Conservation (phyloP, 2,329 filamentous ascomycete genomes). For the Aspergillus tubingensis region DNA sequence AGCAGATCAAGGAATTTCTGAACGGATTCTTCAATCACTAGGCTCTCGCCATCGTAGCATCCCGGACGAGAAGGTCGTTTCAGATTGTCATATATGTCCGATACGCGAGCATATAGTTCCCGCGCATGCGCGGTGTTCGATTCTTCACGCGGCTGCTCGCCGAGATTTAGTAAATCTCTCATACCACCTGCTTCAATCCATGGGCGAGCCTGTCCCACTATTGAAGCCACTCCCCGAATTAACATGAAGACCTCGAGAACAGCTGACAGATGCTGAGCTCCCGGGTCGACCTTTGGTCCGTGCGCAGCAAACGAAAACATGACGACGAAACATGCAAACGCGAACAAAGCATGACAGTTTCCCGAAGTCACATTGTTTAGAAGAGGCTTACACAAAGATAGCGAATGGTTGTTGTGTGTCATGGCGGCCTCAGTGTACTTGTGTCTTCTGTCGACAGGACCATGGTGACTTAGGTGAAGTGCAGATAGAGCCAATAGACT, state of each 20-base stretch:
- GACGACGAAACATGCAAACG: slow-evolving; percentile 13
- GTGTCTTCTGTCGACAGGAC: background rate
- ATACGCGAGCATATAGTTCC: background rate
- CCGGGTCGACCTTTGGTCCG: background rate
- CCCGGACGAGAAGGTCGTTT: background rate
- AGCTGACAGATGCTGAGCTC: background rate
- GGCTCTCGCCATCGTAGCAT: background rate
- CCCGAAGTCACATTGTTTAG: slow-evolving; percentile 10
- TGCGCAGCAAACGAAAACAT: slow-evolving; percentile 13
- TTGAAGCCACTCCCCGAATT: slow-evolving; percentile 9
- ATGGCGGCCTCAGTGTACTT: slow-evolving; percentile 11
- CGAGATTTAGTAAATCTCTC: slow-evolving; percentile 2
- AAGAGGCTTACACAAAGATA: slow-evolving; percentile 13
- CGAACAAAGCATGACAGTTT: slow-evolving; percentile 18
- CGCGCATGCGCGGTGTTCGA: background rate
- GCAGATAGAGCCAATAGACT: slow-evolving; percentile 16
- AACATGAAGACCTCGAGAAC: slow-evolving; percentile 16
- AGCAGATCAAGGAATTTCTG: background rate
- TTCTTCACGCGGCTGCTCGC: background rate
- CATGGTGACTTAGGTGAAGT: slow-evolving; percentile 7
- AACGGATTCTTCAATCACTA: background rate
- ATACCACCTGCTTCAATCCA: slow-evolving; percentile 17
- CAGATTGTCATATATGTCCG: background rate
- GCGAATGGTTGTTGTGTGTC: slow-evolving; percentile 12
- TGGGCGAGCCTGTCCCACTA: slow-evolving; percentile 11